Base-by-base conservation (phyloP, 257 asterid species). In the Schizonepeta tenuifolia region DNA sequence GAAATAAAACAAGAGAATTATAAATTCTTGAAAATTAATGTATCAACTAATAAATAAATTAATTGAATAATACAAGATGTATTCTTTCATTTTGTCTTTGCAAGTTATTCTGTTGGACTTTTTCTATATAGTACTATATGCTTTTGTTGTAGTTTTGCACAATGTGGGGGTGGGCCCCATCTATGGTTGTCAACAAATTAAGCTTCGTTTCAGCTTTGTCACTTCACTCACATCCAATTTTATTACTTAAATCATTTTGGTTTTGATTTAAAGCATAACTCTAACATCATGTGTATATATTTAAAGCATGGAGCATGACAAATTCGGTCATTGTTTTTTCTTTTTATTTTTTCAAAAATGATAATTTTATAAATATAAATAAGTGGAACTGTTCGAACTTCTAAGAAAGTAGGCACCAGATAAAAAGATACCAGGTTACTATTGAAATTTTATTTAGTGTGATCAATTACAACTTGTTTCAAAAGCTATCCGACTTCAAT, bases 91-190 rank as follows among this genome's bases (percentile, higher is more conserved):
- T 78, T 55, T 75, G 76, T 57, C 69, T 70, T 74, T 60, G 82
- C 71, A 69, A 69, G 70, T 63, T 78, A 33, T 73, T 68, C 72
- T 73, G 71, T 68, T 78, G 67, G 72, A 73, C 58, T 55, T 68
- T 66, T 65, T 77, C 36, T 55, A 28, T 26, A 17, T 36, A 36
- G 1, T 33, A 35, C 1, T 35, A 35, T 41, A 2, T 73, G 66
- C 64, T 41, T 51, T 53, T 50, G 28, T 50, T 65, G 43, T 41
- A 62, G 44, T 54, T 76, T 5, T 31, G 9, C 7, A 53, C 72
- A 76, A 54, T 28, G 64, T 65, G 38, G 76, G 75, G 62, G 69
- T 56, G 77, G 74, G 77, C 9, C 36, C 77, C 77, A 28, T 22
- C n/a, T 65, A 58, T 47, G 50, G 70, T 57, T 77, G 81, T 77